Evolutionary conservation across 371 early-diverging fungal genomes (phyloP).

Genomic region (Funneliformis caledonium): DNA sequence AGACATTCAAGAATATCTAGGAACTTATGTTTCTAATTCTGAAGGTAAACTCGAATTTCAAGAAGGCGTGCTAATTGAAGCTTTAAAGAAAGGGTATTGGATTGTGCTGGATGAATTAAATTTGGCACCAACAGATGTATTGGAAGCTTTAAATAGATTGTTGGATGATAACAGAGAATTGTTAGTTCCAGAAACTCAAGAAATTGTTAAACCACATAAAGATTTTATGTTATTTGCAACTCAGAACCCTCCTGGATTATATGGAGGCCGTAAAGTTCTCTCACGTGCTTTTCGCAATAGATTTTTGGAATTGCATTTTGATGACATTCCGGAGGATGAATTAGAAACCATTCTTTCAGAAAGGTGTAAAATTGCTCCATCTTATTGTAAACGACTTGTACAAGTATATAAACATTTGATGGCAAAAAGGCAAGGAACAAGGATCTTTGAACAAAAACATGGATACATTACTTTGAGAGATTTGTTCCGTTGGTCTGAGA

Average conservation of each 20-base stretch:
- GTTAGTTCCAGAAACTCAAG: constrained; percentile 96
- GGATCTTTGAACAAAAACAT: constrained; percentile 92
- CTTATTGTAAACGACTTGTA: constrained; percentile 88
- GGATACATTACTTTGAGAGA: constrained; percentile 98
- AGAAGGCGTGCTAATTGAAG: constrained; percentile 96
- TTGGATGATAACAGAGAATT: constrained; percentile 99
- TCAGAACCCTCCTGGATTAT: constrained; percentile 98
- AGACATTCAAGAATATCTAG: constrained; percentile 98
- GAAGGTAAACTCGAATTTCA: constrained; percentile 92
- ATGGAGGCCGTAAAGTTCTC: constrained; percentile 99
- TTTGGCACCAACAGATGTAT: constrained; percentile 98
- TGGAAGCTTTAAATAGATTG: constrained; percentile 99
- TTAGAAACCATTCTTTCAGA: constrained; percentile 85
- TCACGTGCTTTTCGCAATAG: constrained; percentile 99
- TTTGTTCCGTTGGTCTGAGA: constrained; percentile 97
- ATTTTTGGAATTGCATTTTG: constrained; percentile 97
- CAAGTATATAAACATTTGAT: constrained; percentile 87
- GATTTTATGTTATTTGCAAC: constrained; percentile 99
- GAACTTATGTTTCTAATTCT: constrained; percentile 84
- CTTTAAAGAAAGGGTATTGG: constrained; percentile 98
- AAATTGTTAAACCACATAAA: constrained; percentile 93
- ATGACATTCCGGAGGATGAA: constrained; percentile 91
- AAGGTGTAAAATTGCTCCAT: constrained; percentile 88
- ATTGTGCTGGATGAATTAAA: constrained; percentile 99
- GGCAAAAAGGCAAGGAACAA: constrained; percentile 76